Percentiles rank a stretch among this genome's conserved stretches.
Evolutionary conservation across 495 filamentous ascomycete species (phyloP).

Genomic region (Podospora conica): DNA sequence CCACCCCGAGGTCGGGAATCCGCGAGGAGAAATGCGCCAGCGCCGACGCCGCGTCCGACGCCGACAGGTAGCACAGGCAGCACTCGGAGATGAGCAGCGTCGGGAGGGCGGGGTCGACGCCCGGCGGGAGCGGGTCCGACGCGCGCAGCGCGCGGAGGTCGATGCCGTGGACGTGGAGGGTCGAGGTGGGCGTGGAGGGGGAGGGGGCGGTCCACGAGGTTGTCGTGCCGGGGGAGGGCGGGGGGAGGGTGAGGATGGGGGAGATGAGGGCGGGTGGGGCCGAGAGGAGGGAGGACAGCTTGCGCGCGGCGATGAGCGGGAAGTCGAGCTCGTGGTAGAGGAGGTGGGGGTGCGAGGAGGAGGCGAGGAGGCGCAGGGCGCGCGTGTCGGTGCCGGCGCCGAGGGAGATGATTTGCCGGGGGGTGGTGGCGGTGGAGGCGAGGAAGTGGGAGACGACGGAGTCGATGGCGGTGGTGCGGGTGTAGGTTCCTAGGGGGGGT

Average conservation of each 20-base stretch:
- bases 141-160: conserved; percentile 64
- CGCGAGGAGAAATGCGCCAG: conserved; percentile 58
- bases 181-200: conserved; percentile 28
- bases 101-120: conserved; percentile 47
- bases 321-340: conserved; percentile 95
- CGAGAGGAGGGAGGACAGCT: conserved; percentile 38
- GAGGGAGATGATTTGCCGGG: conserved; percentile 78
- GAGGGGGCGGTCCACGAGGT: conserved; percentile 15
- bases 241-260: conserved; percentile 10
- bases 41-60: conserved; percentile 53
- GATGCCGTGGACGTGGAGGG: conserved; percentile 72
- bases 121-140: conserved; percentile 38
- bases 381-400: conserved; percentile 93
- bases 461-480: conserved; percentile 83
- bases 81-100: conserved; percentile 89
- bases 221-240: conserved; percentile 12
- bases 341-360: conserved; percentile 35
- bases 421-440: conserved; percentile 20
- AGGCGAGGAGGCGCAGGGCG: conserved; percentile 60
- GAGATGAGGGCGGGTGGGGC: conserved; percentile 26
- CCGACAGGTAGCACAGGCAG: conserved; percentile 81
- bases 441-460: conserved; percentile 69
- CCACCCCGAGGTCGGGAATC: conserved; percentile 53
- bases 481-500: conserved; percentile 71
- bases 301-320: conserved; percentile 59